Evolutionary conservation across 139 green algal species (phyloP), one percentile per base, ranked within the genome.

Genomic region (Chlorella ohadii): DNA sequence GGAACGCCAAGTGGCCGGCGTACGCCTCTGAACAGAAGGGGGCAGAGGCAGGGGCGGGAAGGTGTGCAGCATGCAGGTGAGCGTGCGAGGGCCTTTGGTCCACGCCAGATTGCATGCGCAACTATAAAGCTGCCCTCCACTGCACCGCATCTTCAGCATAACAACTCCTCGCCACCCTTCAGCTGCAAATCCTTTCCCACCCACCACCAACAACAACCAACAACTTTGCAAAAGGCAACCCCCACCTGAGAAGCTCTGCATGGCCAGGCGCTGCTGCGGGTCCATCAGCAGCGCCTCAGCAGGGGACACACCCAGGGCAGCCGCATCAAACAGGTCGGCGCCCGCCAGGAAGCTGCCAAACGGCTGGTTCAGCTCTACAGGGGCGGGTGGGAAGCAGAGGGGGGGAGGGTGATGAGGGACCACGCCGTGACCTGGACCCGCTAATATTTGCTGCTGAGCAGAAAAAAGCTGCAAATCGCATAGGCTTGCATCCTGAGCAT

Each of bases 191-290:
- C n/a, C n/a, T n/a, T n/a, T n/a, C n/a, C n/a, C n/a, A n/a, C n/a
- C n/a, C n/a, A n/a, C n/a, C n/a, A n/a, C n/a, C n/a, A n/a, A n/a
- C n/a, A n/a, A n/a, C n/a, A n/a, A n/a, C n/a, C n/a, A n/a, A n/a
- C n/a, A n/a, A n/a, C n/a, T n/a, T n/a, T n/a, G n/a, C n/a, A n/a
- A n/a, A n/a, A n/a, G n/a, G n/a, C n/a, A n/a, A 33, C 22, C 9
- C 74, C 25, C 36, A 72, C 76, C 65, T 16, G 79, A 79, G 51
- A 89, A 86, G 39, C 33, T 36, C 19, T 90, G 65, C 81, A 96
- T 88, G 66, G 96, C 79, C 55, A 97, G 74, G 7, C 94, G 90
- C 87, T 96, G 94, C 84, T 98, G 94, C 15, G 94, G 92, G 84
- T 97, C 94, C 91, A 98, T 94, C 16, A 91, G 84, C 28, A 86